Evolutionary conservation across 2,329 filamentous ascomycete species (phyloP).

Genomic region (Tolypocladium album): DNA sequence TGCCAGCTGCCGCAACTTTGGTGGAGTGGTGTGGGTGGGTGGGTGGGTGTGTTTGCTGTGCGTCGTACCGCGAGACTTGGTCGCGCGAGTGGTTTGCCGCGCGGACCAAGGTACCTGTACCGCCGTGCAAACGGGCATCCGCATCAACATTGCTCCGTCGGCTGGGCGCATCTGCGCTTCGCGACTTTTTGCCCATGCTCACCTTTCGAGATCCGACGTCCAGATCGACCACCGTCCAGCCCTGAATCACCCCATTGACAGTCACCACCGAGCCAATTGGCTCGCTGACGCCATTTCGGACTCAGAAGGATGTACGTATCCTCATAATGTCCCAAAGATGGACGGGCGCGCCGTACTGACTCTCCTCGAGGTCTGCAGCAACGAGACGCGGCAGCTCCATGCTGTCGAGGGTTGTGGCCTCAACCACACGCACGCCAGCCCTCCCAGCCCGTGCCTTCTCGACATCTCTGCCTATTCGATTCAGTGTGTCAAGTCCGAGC

Average conservation of each 20-base stretch:
- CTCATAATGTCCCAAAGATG: no score
- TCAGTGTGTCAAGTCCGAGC: constrained; percentile 4
- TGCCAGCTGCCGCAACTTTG: background rate
- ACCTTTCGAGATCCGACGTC: background rate
- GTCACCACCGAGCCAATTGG: background rate
- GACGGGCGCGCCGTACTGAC: background rate
- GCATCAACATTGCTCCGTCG: background rate
- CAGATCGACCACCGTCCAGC: background rate
- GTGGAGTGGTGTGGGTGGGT: background rate
- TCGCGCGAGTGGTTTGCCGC: background rate
- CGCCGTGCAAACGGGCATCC: background rate
- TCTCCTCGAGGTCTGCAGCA: constrained; percentile 12
- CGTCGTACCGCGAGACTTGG: background rate
- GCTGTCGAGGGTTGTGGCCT: constrained; percentile 17
- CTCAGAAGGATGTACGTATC: background rate
- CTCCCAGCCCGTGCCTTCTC: constrained; percentile 17
- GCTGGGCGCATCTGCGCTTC: background rate
- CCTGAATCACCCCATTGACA: background rate
- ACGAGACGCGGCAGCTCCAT: constrained; percentile 17
- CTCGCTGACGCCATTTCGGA: background rate
- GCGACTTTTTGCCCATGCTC: background rate
- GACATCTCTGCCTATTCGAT: constrained; percentile 17
- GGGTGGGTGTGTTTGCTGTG: background rate
- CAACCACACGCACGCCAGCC: constrained; percentile 8
- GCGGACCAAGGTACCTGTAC: background rate